Percentiles rank a stretch among this genome's conserved stretches.
phyloP scores from a whole-genome alignment of 305 asterid genomes.

The Ilex paraguariensis region DNA sequence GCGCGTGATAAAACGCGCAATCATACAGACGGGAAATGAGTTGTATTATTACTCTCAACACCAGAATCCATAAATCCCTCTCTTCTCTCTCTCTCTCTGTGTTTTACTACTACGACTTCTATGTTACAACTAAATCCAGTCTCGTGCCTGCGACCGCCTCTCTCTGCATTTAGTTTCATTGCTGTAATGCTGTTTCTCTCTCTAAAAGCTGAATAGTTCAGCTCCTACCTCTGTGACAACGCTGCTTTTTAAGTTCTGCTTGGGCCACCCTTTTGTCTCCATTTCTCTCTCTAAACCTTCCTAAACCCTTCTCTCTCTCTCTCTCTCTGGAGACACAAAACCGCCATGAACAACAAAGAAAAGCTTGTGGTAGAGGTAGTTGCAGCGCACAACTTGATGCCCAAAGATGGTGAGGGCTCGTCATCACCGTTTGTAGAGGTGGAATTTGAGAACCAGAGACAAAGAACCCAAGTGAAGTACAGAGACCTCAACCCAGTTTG shows the following conservation, averaged over 20 bases:
- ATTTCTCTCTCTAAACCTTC: neutral
- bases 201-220: neutral
- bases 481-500: slow-evolving; percentile 79
- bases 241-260: too few relatives aligned
- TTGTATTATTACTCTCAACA: too few relatives aligned
- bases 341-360: slow-evolving; percentile 39
- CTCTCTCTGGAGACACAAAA: neutral
- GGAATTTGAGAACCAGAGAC: slow-evolving; percentile 70
- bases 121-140: too few relatives aligned
- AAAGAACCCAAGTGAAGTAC: slow-evolving; percentile 56
- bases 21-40: too few relatives aligned
- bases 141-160: too few relatives aligned
- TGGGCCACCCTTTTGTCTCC: slow-evolving; percentile 1
- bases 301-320: neutral
- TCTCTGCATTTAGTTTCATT: too few relatives aligned
- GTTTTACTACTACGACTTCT: too few relatives aligned
- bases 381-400: slow-evolving; percentile 86
- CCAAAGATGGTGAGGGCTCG: slow-evolving; percentile 92
- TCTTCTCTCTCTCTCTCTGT: too few relatives aligned
- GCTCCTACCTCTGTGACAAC: too few relatives aligned
- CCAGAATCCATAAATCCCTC: too few relatives aligned
- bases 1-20: too few relatives aligned
- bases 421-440: slow-evolving; percentile 87
- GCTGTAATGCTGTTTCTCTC: slow-evolving; percentile 19
- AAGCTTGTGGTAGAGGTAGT: slow-evolving; percentile 88